Percentiles rank a stretch among this genome's conserved stretches.
These are phyloP conservation scores for Coleophoma cylindrospora DNA, from an alignment of 2,329 filamentous ascomycete genomes.

Conservation along the genomic window DNA sequence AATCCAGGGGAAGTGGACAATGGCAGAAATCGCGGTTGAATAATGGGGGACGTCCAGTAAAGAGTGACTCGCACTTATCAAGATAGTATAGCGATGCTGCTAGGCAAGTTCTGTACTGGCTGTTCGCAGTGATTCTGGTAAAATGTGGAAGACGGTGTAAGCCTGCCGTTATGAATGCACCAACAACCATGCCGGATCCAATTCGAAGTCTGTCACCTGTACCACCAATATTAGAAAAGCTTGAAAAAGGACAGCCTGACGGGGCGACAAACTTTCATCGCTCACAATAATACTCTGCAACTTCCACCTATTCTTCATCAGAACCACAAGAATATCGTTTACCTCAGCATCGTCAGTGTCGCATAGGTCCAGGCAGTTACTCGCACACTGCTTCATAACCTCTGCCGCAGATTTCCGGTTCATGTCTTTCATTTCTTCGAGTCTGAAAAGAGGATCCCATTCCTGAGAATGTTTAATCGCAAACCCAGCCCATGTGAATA, in stretches of 20 bases:
- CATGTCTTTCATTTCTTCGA: background rate
- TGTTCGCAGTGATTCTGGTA: background rate
- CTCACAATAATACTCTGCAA: conserved; percentile 2
- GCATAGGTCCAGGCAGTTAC: background rate
- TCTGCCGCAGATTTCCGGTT: background rate
- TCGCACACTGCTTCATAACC: background rate
- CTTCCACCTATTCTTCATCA: background rate
- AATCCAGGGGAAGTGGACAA: conserved; percentile 4
- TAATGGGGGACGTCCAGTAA: conserved; percentile 7
- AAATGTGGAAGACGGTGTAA: background rate
- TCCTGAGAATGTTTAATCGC: background rate
- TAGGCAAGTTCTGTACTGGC: background rate
- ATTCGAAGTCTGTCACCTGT: background rate
- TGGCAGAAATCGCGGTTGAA: conserved; percentile 4
- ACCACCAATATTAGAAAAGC: background rate
- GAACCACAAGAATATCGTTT: background rate
- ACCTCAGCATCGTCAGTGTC: background rate
- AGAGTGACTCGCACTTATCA: background rate
- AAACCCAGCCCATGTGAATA: background rate
- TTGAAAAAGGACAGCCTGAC: background rate
- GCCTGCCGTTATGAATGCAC: background rate
- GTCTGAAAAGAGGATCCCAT: background rate
- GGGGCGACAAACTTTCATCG: conserved; percentile 6
- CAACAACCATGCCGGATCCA: background rate
- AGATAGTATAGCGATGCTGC: background rate